phyloP scores from a whole-genome alignment of 257 asterid genomes.

The Lycium ferocissimum region DNA sequence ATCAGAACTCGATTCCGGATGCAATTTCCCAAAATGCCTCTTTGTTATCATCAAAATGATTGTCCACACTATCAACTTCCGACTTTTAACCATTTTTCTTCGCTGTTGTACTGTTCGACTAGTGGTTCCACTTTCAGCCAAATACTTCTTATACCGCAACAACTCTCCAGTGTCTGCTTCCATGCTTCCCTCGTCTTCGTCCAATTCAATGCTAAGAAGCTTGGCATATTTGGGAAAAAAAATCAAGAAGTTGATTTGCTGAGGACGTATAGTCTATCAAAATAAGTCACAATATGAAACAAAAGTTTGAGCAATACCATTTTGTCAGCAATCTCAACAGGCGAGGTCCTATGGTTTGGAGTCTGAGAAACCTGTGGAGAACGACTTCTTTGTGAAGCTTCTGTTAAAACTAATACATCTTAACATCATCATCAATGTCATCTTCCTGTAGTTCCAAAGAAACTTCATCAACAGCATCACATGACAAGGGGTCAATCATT shows the following conservation, averaged over 20 bases:
- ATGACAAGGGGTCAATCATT: no score
- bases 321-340: conserved; percentile 62
- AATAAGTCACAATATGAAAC: not conserved
- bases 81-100: conserved; percentile 46
- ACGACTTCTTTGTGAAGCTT: no score
- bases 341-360: conserved; percentile 44
- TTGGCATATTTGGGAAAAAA: conserved; percentile 38
- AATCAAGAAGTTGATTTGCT: not conserved
- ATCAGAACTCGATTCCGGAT: no score
- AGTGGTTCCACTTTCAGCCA: conserved; percentile 47
- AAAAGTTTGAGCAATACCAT: conserved; percentile 53
- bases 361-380: no score
- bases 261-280: not conserved
- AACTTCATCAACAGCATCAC: no score
- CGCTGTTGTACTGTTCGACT: conserved; percentile 46
- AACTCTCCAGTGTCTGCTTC: conserved; percentile 78
- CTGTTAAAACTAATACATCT: no score
- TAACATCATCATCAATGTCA: no score
- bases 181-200: conserved; percentile 79
- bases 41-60: conserved; percentile 65
- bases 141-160: conserved; percentile 51
- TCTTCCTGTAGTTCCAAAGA: no score
- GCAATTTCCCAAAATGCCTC: conserved; percentile 52
- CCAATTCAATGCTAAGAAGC: conserved; percentile 61
- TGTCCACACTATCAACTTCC: conserved; percentile 53